A percentile compares a stretch with the other conserved stretches of the same genome.
These are phyloP conservation scores for Beauveria sp. DNA, from an alignment of 2,329 filamentous ascomycete species.

Conservation along the genomic window DNA sequence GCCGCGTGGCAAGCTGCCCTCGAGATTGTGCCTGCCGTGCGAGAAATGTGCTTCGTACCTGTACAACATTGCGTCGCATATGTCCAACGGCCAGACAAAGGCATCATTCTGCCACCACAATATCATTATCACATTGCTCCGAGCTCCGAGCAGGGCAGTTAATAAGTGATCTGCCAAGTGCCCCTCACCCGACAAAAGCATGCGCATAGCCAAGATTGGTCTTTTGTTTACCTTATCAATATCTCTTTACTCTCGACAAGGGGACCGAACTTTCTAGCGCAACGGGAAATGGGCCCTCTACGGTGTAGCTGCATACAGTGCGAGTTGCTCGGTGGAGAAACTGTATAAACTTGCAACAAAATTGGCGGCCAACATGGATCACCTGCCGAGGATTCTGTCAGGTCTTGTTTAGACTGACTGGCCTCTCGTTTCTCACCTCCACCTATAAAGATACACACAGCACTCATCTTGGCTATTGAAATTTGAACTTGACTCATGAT, in stretches of 20 bases:
- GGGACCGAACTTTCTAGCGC: background rate
- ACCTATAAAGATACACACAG: background rate
- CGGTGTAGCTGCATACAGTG: constrained; percentile 10
- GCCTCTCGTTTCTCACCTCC: background rate
- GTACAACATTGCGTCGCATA: background rate
- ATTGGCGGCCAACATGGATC: background rate
- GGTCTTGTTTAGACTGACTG: background rate
- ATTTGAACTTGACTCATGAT: too few species aligned
- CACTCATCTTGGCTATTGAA: background rate
- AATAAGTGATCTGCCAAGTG: background rate
- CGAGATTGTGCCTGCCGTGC: background rate
- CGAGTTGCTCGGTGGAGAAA: background rate
- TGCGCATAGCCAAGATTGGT: background rate
- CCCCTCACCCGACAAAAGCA: background rate
- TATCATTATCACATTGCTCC: too few species aligned
- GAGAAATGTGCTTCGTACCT: background rate
- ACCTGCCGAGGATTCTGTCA: background rate
- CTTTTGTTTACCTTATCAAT: constrained; percentile 2
- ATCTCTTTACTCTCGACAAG: background rate
- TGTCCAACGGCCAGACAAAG: too few species aligned
- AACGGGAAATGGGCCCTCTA: constrained; percentile 6
- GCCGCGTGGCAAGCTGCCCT: background rate
- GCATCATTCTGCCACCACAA: too few species aligned
- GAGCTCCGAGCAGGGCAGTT: too few species aligned
- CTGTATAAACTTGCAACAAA: background rate